phyloP scores from a whole-genome alignment of 2,329 filamentous ascomycete genomes.

The Colletotrichum brevisporum region DNA sequence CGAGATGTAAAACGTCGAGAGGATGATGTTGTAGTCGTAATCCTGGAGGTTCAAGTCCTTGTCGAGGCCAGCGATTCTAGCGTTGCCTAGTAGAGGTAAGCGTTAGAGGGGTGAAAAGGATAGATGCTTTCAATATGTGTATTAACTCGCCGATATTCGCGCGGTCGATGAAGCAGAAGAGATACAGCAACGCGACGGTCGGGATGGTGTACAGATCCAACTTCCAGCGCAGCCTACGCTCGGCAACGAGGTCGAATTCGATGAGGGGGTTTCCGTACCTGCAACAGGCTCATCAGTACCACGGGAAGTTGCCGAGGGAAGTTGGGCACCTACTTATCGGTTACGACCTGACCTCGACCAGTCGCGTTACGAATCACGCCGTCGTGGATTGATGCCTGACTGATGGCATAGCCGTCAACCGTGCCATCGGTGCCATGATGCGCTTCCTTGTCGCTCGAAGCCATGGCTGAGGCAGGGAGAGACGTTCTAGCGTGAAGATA shows the following conservation, averaged over 20 bases:
- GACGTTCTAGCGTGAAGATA: too few species aligned
- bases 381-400: constrained; percentile 18
- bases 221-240: constrained; percentile 71
- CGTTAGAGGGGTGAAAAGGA: background rate
- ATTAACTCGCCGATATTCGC: constrained; percentile 79
- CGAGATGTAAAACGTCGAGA: constrained; percentile 79
- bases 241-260: constrained; percentile 69
- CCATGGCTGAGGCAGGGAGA: constrained; percentile 29
- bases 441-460: constrained; percentile 29
- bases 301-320: too few species aligned
- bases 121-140: too few species aligned
- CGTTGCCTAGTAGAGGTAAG: constrained; percentile 68
- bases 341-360: constrained; percentile 61
- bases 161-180: constrained; percentile 83
- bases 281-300: too few species aligned
- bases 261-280: constrained; percentile 66
- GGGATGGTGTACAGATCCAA: constrained; percentile 77
- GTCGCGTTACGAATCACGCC: constrained; percentile 49
- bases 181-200: constrained; percentile 75
- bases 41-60: constrained; percentile 70
- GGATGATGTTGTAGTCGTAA: constrained; percentile 78
- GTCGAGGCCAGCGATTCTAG: constrained; percentile 75
- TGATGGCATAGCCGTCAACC: constrained; percentile 35
- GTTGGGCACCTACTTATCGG: constrained; percentile 62
- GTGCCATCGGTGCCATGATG: constrained; percentile 21